These are phyloP conservation scores for Dicorynia guianensis DNA, from an alignment of 306 rosid species.

Conservation along the genomic window DNA sequence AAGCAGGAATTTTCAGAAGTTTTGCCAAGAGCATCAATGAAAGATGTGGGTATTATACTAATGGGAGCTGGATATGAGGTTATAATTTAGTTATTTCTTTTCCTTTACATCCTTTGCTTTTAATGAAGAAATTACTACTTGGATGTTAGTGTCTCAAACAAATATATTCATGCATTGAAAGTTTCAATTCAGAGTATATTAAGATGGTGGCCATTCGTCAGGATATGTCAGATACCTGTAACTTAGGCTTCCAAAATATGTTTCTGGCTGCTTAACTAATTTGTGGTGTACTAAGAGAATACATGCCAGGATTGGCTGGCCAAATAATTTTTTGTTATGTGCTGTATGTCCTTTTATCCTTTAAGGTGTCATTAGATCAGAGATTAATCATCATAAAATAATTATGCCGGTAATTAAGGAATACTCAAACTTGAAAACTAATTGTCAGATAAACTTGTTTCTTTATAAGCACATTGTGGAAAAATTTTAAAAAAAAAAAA, in stretches of 20 bases:
- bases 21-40: slow-evolving; percentile 79
- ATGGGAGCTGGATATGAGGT: slow-evolving; percentile 99
- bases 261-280: background rate
- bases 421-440: background rate
- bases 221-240: slow-evolving; percentile 1
- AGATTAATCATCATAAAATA: background rate
- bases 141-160: background rate
- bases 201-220: background rate
- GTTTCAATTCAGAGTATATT: background rate
- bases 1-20: slow-evolving; percentile 88
- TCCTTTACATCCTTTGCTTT: slow-evolving; percentile 15
- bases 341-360: background rate
- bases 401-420: background rate
- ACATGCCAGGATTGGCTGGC: background rate
- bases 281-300: background rate
- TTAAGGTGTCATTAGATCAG: background rate
- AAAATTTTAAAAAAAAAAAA: too few species aligned
- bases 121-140: background rate
- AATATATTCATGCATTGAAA: background rate
- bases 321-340: background rate
- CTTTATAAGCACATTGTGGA: background rate
- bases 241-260: background rate
- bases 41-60: slow-evolving; percentile 83
- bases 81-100: slow-evolving; percentile 19
- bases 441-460: background rate